Percentiles rank a stretch among this genome's conserved stretches.
These are phyloP conservation scores for Phaseolus lunatus DNA, from an alignment of 306 rosid species.

Conservation along the genomic window DNA sequence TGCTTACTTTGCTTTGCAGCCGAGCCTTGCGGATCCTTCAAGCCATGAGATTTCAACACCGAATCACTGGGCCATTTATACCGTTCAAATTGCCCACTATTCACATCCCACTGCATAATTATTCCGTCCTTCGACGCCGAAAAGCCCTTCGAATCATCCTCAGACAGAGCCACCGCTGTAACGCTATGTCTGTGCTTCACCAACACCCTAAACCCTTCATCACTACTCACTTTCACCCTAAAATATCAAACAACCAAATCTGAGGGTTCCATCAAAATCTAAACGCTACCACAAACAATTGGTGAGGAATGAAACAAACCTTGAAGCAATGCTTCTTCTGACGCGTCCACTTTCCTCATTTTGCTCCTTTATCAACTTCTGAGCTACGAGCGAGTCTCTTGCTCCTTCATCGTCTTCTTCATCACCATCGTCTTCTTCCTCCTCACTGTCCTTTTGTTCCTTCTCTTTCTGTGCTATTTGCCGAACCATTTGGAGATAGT, in stretches of 20 bases:
- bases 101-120: constrained; percentile 90
- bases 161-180: constrained; percentile 81
- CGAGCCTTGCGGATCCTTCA: constrained; percentile 79
- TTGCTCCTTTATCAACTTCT: constrained; percentile 75
- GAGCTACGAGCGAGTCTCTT: constrained; percentile 74
- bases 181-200: constrained; percentile 83
- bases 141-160: constrained; percentile 84
- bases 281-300: neutral
- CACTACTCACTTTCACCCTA: constrained; percentile 73
- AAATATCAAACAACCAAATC: constrained; percentile 21
- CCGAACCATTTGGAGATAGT: constrained; percentile 54
- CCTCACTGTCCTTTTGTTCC: constrained; percentile 54
- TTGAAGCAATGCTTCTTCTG: constrained; percentile 74
- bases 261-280: neutral
- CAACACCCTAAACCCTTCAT: constrained; percentile 65
- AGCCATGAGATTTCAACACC: constrained; percentile 76
- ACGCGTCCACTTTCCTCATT: constrained; percentile 87
- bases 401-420: constrained; percentile 60
- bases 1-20: constrained; percentile 77
- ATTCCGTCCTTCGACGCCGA: constrained; percentile 94
- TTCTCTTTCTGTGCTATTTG: constrained; percentile 56
- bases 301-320: constrained; percentile 46
- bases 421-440: constrained; percentile 37
- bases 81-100: constrained; percentile 76
- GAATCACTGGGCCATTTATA: constrained; percentile 80